Conservation (phyloP, 2,329 filamentous ascomycete genomes). For the Cladosporium colombiae region DNA sequence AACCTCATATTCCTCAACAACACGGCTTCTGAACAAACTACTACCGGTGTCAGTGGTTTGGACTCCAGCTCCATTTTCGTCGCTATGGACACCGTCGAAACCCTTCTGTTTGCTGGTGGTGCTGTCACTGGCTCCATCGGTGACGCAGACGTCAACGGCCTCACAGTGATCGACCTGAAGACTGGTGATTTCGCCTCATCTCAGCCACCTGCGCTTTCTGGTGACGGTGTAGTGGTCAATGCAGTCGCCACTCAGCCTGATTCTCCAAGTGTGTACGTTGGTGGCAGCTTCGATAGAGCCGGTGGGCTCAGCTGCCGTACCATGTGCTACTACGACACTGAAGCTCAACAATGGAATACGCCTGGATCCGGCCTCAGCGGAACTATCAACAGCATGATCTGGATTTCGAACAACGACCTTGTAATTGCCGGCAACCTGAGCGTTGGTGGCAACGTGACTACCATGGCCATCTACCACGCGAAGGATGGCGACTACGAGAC, state of each 20-base stretch:
- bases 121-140: constrained; percentile 70
- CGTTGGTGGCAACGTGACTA: constrained; percentile 64
- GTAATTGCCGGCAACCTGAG: constrained; percentile 77
- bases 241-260: constrained; percentile 72
- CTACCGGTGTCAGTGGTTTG: constrained; percentile 64
- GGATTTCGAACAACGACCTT: constrained; percentile 71
- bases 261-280: constrained; percentile 77
- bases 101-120: constrained; percentile 80
- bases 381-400: constrained; percentile 70
- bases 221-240: constrained; percentile 70
- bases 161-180: constrained; percentile 77
- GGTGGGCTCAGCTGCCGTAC: constrained; percentile 79
- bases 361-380: constrained; percentile 74
- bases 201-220: constrained; percentile 75
- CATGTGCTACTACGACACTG: constrained; percentile 76
- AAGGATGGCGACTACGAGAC: constrained; percentile 66
- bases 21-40: constrained; percentile 53
- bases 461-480: constrained; percentile 72
- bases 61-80: constrained; percentile 73
- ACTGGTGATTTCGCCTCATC: constrained; percentile 60
- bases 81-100: constrained; percentile 66
- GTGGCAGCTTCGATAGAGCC: constrained; percentile 78
- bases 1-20: constrained; percentile 84
- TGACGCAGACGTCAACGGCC: constrained; percentile 64
- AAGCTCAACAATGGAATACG: constrained; percentile 73